Base-by-base conservation (phyloP, 2,329 filamentous ascomycete species). In the Shiraia sp. region DNA sequence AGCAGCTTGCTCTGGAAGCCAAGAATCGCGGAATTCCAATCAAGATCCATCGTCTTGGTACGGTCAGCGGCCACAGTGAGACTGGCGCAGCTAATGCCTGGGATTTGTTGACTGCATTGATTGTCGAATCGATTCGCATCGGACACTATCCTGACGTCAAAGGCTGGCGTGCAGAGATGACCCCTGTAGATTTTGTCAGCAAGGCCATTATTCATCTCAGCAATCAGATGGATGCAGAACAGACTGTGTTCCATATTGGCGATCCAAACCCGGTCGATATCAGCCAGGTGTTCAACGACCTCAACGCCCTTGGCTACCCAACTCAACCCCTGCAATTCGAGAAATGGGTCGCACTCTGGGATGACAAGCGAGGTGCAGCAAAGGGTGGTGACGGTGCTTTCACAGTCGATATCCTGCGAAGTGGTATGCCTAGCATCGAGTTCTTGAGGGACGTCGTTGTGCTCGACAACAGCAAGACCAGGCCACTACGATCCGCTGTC, bases 91-190 rank as follows among this genome's bases (percentile, higher is more conserved):
- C 86, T 1, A 92, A 92, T 56, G 82, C 86, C 0, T 91, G 84
- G 73, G 88, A 92, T 75, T 71, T 92, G 14, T 73, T 92, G 32
- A 88, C 85, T 37, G 87, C 88, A 0, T 66, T 92, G 41, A 78
- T 91, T 17, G 85, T 90, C 1, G 88, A 91, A 63, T 90, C 87
- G 0, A 76, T 91, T 26, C 82, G 86, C 37, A 75, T 91, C 3
- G 87, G 87, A 5, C 79, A 80, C 52, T 80, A 80, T 1, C 87
- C 88, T 0, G 78, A 87, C 38, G 82, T 90, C 3, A 77, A 85
- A 35, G 83, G 83, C 29, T 92, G 88, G 88, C 81, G 84, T 35
- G 80, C 86, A 1, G 88, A 92, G 70, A 91, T 91, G 87, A 90
- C 88, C 0, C 87, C 88, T 0, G 88, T 90, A 10, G 87, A 92